Evolutionary conservation across 1,284 basidiomycete genomes (phyloP).

Genomic region (Pulchroboletus neoregius): DNA sequence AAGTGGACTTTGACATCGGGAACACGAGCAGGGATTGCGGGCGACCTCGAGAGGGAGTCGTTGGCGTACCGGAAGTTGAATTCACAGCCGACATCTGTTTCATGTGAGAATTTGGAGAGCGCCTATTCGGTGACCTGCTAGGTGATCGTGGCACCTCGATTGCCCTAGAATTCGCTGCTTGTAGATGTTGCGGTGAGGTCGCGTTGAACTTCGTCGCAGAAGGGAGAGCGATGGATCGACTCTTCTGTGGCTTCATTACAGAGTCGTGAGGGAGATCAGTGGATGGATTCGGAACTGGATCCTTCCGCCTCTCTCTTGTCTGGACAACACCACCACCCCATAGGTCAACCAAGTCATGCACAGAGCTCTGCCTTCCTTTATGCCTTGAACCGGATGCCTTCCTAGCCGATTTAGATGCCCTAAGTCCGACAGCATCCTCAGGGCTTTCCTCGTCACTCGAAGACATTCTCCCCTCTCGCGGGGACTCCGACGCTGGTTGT

Average conservation of each 20-base stretch:
- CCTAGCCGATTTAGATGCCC: slow-evolving; percentile 23
- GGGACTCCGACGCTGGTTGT: slow-evolving; percentile 11
- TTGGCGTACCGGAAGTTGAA: slow-evolving; percentile 22
- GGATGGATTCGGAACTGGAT: slow-evolving; percentile 17
- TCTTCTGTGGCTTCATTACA: slow-evolving; percentile 18
- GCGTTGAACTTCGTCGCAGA: slow-evolving; percentile 22
- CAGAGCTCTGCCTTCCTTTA: slow-evolving; percentile 64
- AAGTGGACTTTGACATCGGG: slow-evolving; percentile 47
- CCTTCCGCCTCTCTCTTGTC: slow-evolving; percentile 39
- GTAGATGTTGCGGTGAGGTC: slow-evolving; percentile 34
- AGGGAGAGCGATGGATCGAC: slow-evolving; percentile 17
- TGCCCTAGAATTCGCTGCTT: slow-evolving; percentile 17
- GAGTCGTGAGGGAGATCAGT: slow-evolving; percentile 19
- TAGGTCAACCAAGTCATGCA: slow-evolving; percentile 73
- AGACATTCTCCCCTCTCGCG: slow-evolving; percentile 31
- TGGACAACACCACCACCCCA: slow-evolving; percentile 55
- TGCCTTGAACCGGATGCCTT: slow-evolving; percentile 25
- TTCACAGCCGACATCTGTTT: slow-evolving; percentile 27
- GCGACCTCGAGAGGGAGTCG: slow-evolving; percentile 42
- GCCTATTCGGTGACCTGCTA: slow-evolving; percentile 30
- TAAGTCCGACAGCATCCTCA: slow-evolving; percentile 47
- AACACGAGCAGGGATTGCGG: slow-evolving; percentile 75
- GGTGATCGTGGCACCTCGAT: slow-evolving; percentile 27
- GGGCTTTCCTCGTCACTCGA: slow-evolving; percentile 59
- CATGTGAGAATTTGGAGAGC: slow-evolving; percentile 25